Conservation (phyloP, 2,329 filamentous ascomycete genomes). For the Aspergillus ustus region DNA sequence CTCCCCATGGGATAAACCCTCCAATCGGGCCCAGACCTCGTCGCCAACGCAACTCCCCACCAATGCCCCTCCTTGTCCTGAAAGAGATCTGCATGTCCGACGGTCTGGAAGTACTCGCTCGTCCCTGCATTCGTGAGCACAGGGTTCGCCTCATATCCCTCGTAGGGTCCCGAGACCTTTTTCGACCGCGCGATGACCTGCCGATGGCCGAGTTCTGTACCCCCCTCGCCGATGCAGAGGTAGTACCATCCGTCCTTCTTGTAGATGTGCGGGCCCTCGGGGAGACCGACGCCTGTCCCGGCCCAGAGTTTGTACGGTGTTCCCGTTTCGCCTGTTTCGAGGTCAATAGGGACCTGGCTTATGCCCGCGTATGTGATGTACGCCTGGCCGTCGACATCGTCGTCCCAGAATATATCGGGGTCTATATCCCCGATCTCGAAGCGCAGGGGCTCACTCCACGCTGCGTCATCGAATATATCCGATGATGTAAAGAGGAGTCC, state of each 20-base stretch:
- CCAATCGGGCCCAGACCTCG: constrained; percentile 42
- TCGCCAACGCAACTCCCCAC: constrained; percentile 57
- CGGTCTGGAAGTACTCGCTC: constrained; percentile 53
- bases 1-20: constrained; percentile 58
- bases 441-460: constrained; percentile 22
- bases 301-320: constrained; percentile 43
- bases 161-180: constrained; percentile 44
- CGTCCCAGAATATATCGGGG: constrained; percentile 31
- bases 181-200: constrained; percentile 37
- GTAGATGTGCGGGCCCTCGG: constrained; percentile 38
- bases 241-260: constrained; percentile 38
- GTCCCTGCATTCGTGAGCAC: constrained; percentile 48
- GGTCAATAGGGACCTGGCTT: constrained; percentile 29
- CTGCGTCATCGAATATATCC: constrained; percentile 17
- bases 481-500: constrained; percentile 23
- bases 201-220: constrained; percentile 34
- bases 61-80: constrained; percentile 56
- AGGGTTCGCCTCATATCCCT: constrained; percentile 45
- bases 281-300: constrained; percentile 50
- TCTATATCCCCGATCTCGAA: constrained; percentile 23
- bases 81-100: constrained; percentile 63
- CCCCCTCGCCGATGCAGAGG: constrained; percentile 31
- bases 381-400: constrained; percentile 16
- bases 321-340: constrained; percentile 28
- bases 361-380: constrained; percentile 22